These are phyloP conservation scores for Fusarium verrucosum DNA, from an alignment of 2,329 filamentous ascomycete genomes.

Conservation along the genomic window DNA sequence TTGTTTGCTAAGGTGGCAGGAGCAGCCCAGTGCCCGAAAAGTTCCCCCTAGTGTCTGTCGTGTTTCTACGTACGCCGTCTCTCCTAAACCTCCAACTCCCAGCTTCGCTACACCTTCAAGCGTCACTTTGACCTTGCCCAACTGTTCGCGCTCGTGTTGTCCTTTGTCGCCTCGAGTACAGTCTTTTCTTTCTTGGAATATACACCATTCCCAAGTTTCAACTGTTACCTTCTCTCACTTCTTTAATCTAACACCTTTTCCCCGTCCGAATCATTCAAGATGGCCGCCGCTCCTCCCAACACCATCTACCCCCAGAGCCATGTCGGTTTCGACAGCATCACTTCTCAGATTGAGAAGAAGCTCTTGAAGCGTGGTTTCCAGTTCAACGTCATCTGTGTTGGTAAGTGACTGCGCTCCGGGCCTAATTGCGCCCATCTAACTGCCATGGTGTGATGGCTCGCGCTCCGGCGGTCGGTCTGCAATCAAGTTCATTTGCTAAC, in stretches of 20 bases:
- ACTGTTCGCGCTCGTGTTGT: slow-evolving; percentile 35
- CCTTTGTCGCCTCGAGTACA: slow-evolving; percentile 28
- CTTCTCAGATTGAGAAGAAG: slow-evolving; percentile 99
- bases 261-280: slow-evolving; percentile 49
- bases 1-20: slow-evolving; percentile 58
- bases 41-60: slow-evolving; percentile 50
- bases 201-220: slow-evolving; percentile 40
- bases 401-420: slow-evolving; percentile 65
- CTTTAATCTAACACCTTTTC: slow-evolving; percentile 44
- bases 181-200: slow-evolving; percentile 46
- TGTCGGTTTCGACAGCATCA: slow-evolving; percentile 99
- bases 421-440: slow-evolving; percentile 17
- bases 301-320: slow-evolving; percentile 92
- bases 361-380: slow-evolving; percentile 99
- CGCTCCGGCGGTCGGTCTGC: slow-evolving; percentile 2
- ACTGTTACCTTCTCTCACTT: slow-evolving; percentile 45
- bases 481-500: slow-evolving; percentile 26
- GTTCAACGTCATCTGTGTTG: slow-evolving; percentile 99
- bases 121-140: slow-evolving; percentile 40
- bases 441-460: slow-evolving; percentile 33
- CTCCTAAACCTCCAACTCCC: slow-evolving; percentile 45
- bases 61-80: slow-evolving; percentile 36
- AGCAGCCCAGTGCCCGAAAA: slow-evolving; percentile 51
- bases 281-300: slow-evolving; percentile 72
- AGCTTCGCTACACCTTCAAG: slow-evolving; percentile 41